Evolutionary conservation across 768 basidiomycete species (phyloP).

Genomic region (Psilocybe sp.): DNA sequence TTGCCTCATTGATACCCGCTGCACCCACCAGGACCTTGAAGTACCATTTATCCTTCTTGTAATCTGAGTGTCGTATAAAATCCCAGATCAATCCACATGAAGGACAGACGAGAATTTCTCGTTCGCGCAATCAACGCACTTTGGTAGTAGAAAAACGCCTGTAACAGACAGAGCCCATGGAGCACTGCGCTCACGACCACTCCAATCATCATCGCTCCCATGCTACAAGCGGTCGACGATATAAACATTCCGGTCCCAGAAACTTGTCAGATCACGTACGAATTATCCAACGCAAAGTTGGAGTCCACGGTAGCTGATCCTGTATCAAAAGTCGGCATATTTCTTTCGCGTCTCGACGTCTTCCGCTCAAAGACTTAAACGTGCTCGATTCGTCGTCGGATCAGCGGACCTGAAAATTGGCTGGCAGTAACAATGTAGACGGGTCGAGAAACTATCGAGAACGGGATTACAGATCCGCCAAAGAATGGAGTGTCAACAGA

Average conservation of each 20-base stretch:
- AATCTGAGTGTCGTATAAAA: slow-evolving; percentile 17
- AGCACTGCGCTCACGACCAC: slow-evolving; percentile 34
- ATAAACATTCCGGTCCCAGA: background rate
- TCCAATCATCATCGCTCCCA: slow-evolving; percentile 44
- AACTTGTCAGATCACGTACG: slow-evolving; percentile 17
- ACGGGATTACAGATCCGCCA: too few species aligned
- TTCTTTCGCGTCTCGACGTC: too few species aligned
- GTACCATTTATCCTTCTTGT: slow-evolving; percentile 38
- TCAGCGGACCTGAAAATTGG: too few species aligned
- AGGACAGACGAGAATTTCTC: background rate
- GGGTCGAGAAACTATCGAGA: too few species aligned
- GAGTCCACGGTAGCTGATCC: slow-evolving; percentile 16
- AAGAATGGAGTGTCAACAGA: too few species aligned
- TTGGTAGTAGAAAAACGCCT: slow-evolving; percentile 46
- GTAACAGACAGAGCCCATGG: slow-evolving; percentile 44
- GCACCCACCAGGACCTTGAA: slow-evolving; percentile 38
- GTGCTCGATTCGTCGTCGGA: too few species aligned
- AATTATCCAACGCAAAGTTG: slow-evolving; percentile 28
- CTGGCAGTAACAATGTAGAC: too few species aligned
- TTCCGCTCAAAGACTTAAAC: too few species aligned
- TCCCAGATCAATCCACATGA: background rate
- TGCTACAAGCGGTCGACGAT: slow-evolving; percentile 20
- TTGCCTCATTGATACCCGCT: background rate
- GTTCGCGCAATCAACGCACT: slow-evolving; percentile 17
- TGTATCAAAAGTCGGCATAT: too few species aligned